Conservation (phyloP, 352 stramenopile genomes). For the Pilasporangium apinafurcum region DNA sequence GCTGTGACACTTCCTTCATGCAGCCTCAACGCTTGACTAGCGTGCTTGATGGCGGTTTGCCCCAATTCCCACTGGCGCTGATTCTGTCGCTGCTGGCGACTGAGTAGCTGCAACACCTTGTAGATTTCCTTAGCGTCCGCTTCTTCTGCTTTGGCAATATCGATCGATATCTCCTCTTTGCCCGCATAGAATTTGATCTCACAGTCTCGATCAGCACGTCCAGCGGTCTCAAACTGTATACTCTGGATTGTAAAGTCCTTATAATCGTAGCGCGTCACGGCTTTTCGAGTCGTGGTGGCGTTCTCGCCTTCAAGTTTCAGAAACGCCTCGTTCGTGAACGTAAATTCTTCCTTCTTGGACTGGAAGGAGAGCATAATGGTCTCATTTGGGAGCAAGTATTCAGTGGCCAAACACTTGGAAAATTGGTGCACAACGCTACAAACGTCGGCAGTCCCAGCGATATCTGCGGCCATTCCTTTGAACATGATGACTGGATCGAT, state of each 20-base stretch:
- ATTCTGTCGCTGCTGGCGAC: conserved; percentile 31
- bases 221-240: conserved; percentile 8
- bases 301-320: background rate
- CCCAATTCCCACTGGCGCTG: conserved; percentile 38
- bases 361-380: conserved; percentile 13
- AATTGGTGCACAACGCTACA: conserved; percentile 25
- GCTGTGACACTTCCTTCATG: conserved; percentile 27
- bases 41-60: conserved; percentile 30
- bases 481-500: conserved; percentile 37
- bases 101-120: conserved; percentile 49
- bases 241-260: conserved; percentile 7
- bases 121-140: conserved; percentile 24
- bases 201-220: conserved; percentile 10
- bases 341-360: conserved; percentile 11
- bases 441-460: conserved; percentile 48
- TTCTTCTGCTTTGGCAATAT: conserved; percentile 36
- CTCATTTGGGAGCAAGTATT: conserved; percentile 35
- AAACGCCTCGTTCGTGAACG: conserved; percentile 11
- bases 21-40: conserved; percentile 30
- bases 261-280: conserved; percentile 9
- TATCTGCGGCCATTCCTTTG: conserved; percentile 39
- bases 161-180: conserved; percentile 29
- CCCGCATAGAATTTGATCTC: conserved; percentile 48
- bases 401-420: conserved; percentile 14
- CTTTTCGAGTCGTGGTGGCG: conserved; percentile 6